Evolutionary conservation across 805 yeast species (phyloP).

Genomic region (Lipomyces sp.): DNA sequence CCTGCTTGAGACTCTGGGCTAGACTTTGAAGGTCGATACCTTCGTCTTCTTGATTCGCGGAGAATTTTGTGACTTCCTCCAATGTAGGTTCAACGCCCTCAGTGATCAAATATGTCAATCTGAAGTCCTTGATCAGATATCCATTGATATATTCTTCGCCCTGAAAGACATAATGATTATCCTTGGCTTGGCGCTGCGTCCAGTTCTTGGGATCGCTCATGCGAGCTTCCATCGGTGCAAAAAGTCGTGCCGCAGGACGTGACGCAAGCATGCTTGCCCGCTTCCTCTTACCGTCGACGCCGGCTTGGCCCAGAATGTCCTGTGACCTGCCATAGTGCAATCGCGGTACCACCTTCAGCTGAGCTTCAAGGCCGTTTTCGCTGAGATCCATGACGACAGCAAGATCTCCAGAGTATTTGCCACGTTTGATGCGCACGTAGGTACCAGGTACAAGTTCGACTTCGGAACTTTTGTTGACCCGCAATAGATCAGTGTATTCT

Average conservation of each 20-base stretch:
- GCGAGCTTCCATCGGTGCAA: conserved; percentile 84
- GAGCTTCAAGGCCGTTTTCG: conserved; percentile 93
- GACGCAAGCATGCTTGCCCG: conserved; percentile 55
- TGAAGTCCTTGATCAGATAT: conserved; percentile 79
- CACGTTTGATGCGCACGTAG: conserved; percentile 85
- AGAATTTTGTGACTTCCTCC: conserved; percentile 77
- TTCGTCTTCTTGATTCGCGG: conserved; percentile 63
- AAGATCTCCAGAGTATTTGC: conserved; percentile 87
- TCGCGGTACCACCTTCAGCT: conserved; percentile 88
- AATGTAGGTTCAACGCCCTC: conserved; percentile 78
- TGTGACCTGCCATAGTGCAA: conserved; percentile 74
- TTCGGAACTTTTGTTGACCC: conserved; percentile 84
- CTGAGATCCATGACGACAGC: conserved; percentile 91
- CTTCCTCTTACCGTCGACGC: conserved; percentile 51
- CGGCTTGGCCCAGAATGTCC: conserved; percentile 20
- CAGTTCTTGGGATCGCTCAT: conserved; percentile 74
- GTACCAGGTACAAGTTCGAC: conserved; percentile 87
- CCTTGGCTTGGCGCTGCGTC: conserved; percentile 46
- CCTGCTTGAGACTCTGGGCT: conserved; percentile 75
- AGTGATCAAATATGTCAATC: conserved; percentile 74
- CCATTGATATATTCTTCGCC: conserved; percentile 92
- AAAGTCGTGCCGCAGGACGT: conserved; percentile 81
- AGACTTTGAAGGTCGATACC: conserved; percentile 85
- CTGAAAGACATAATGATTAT: conserved; percentile 64
- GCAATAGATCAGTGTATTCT: conserved; percentile 88